Evolutionary conservation across 805 yeast species (phyloP), one percentile per base, ranked within the genome.

Genomic region (Wickerhamiella slavikovae): DNA sequence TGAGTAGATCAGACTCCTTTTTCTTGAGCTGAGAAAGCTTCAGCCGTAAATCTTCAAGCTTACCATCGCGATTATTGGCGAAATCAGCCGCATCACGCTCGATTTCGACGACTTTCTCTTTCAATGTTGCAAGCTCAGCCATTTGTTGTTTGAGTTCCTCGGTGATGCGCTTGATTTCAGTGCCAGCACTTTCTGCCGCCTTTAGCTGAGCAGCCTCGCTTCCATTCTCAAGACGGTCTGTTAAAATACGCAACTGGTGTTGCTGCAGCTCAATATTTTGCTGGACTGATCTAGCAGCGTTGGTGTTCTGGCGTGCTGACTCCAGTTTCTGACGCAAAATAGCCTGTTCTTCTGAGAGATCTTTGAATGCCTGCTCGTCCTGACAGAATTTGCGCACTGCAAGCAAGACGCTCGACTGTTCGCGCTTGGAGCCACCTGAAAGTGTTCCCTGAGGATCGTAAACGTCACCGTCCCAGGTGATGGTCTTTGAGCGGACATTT

Each of bases 381-480:
- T 61, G n/a, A n/a, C n/a, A n/a, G n/a, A n/a, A n/a, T n/a, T n/a
- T n/a, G n/a, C n/a, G n/a, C n/a, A n/a, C n/a, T n/a, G n/a, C n/a
- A n/a, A 11, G 15, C 18, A 32, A 20, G 7, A 17, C 11, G 13
- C 31, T 25, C 13, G n/a, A 15, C 12, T 23, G n/a, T 12, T 16
- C 15, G 13, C 23, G 23, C 7, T 22, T 25, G 4, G 91, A 71
- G n/a, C 96, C 96, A 28, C 99, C 99, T 1, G 94, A 77, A 17
- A 89, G 57, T 5, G 93, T 78, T 11, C 99, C 99, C 39, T 75
- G 80, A 0, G 98, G 98, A 47, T 89, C 98, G 52, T 83, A 89
- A 8, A 74, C 65, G 49, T 89, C 98, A 29, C 98, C 99, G 31
- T 82, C 83, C 20, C 77, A 49, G 0, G 99, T 89, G 11, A 91